Evolutionary conservation across 2,329 filamentous ascomycete species (phyloP).

Genomic region (Neurospora crassa): DNA sequence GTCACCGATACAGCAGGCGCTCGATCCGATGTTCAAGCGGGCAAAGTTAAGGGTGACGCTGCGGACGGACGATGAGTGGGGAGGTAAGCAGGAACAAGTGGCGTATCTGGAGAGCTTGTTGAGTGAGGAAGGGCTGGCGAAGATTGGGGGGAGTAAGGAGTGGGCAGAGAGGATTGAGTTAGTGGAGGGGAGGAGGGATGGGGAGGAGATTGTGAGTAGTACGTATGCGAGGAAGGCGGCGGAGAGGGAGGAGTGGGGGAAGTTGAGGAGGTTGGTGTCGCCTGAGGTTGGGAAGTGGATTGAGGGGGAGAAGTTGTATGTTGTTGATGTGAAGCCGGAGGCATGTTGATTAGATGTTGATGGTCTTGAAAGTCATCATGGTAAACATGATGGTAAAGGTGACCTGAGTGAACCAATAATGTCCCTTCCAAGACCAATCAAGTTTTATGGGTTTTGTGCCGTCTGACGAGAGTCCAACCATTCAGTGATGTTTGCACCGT

Average conservation of each 20-base stretch:
- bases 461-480: not conserved
- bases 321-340: constrained; percentile 7
- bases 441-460: not conserved
- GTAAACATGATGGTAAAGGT: not conserved
- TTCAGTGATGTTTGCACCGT: not conserved
- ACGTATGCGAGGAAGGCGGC: constrained; percentile 55
- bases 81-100: constrained; percentile 42
- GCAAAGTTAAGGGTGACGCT: constrained; percentile 56
- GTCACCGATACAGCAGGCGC: constrained; percentile 39
- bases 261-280: constrained; percentile 45
- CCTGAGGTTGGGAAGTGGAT: constrained; percentile 49
- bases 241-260: constrained; percentile 33
- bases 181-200: constrained; percentile 20
- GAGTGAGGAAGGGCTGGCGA: constrained; percentile 34
- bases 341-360: not conserved
- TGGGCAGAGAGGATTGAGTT: constrained; percentile 48
- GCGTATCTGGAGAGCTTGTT: constrained; percentile 42
- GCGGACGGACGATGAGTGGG: constrained; percentile 52
- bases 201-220: constrained; percentile 39
- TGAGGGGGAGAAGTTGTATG: constrained; percentile 45
- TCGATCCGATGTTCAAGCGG: constrained; percentile 54
- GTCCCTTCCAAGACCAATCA: not conserved
- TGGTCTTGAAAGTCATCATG: not conserved
- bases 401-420: not conserved
- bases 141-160: constrained; percentile 41